phyloP scores from a whole-genome alignment of 306 rosid species.

The Benincasa hispida region DNA sequence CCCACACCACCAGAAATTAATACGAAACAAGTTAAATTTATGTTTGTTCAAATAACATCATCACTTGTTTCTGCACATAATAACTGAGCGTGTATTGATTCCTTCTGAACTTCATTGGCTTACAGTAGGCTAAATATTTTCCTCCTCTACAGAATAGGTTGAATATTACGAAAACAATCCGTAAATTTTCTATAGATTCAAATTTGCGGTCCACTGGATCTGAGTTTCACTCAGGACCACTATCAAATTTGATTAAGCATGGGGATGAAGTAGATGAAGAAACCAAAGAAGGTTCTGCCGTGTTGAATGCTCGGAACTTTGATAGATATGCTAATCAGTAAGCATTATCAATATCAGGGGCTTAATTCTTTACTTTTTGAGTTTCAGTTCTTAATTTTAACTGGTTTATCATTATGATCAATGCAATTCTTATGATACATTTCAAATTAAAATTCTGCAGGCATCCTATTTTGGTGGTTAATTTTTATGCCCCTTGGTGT shows the following conservation, averaged over 20 bases:
- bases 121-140: conserved; percentile 2
- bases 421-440: not conserved
- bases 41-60: not conserved
- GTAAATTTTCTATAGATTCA: conserved; percentile 72
- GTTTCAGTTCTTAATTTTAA: not conserved
- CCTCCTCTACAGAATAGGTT: conserved; percentile 75
- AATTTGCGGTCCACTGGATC: conserved; percentile 63
- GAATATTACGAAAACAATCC: conserved; percentile 85
- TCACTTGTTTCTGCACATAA: conserved; percentile 2
- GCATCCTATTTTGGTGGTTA: conserved; percentile 67
- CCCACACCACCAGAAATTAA: not conserved
- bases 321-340: conserved; percentile 64
- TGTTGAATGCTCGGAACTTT: conserved; percentile 36
- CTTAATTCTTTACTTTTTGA: not conserved
- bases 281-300: conserved; percentile 49
- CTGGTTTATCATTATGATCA: not conserved
- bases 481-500: conserved; percentile 97
- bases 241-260: conserved; percentile 53
- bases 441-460: conserved; percentile 31
- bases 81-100: not conserved
- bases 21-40: not conserved
- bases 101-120: conserved; percentile 21
- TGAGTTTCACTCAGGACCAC: conserved; percentile 75
- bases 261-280: conserved; percentile 70
- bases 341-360: conserved; percentile 18